A percentile compares a stretch with the other conserved stretches of the same genome.
phyloP scores from a whole-genome alignment of 2,329 filamentous ascomycete species.

The Hypoxylon sp. region DNA sequence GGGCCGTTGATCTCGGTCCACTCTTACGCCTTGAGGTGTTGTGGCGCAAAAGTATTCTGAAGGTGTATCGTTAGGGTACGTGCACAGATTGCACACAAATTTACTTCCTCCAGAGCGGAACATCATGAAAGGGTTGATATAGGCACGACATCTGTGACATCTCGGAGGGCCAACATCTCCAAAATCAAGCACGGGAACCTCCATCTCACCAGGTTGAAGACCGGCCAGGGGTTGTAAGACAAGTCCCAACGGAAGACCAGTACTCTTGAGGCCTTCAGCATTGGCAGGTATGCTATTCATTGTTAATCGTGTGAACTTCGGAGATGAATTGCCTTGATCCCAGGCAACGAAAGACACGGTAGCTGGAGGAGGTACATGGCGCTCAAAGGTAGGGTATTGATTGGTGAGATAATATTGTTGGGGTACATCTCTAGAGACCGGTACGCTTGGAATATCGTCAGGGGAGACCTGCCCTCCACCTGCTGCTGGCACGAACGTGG shows the following conservation, averaged over 20 bases:
- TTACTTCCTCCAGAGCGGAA: constrained; percentile 94
- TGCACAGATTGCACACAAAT: constrained; percentile 98
- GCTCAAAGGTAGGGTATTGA: constrained; percentile 94
- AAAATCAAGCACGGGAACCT: constrained; percentile 94
- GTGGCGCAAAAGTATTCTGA: constrained; percentile 93
- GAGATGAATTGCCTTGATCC: constrained; percentile 96
- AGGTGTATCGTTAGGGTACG: constrained; percentile 93
- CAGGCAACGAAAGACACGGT: constrained; percentile 90
- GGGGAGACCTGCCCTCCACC: constrained; percentile 82
- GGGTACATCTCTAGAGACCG: constrained; percentile 80
- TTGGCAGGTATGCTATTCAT: constrained; percentile 92
- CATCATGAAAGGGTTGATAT: constrained; percentile 99
- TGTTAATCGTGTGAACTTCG: constrained; percentile 90
- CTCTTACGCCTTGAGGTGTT: constrained; percentile 83
- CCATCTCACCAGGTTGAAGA: constrained; percentile 82
- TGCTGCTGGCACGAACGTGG: constrained; percentile 64
- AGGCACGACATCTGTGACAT: constrained; percentile 90
- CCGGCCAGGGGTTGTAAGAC: constrained; percentile 87
- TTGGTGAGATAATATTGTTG: constrained; percentile 87
- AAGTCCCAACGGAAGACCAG: constrained; percentile 85
- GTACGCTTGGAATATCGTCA: constrained; percentile 92
- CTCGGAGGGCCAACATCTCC: constrained; percentile 88
- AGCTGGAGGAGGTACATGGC: constrained; percentile 88
- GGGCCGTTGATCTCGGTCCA: constrained; percentile 87
- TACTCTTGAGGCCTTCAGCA: constrained; percentile 79